phyloP scores from a whole-genome alignment of 306 rosid species.

The Citrullus mucosospermus region DNA sequence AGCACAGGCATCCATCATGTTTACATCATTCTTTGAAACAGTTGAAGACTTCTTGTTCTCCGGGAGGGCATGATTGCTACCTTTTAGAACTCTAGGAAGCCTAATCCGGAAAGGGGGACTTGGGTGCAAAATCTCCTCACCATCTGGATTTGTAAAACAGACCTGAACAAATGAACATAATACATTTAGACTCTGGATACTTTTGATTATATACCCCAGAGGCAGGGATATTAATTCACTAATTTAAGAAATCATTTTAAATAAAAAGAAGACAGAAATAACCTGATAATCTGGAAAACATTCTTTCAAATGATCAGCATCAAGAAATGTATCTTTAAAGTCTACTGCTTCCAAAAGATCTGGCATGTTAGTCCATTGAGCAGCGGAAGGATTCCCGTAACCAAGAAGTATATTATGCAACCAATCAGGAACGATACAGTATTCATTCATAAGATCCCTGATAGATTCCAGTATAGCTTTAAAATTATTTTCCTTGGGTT shows the following conservation, averaged over 20 bases:
- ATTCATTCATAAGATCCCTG: conserved; percentile 95
- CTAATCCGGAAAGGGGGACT: conserved; percentile 69
- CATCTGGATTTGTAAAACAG: conserved; percentile 46
- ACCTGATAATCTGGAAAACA: conserved; percentile 77
- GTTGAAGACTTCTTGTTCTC: conserved; percentile 31
- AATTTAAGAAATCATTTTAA: background rate
- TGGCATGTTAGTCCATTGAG: conserved; percentile 96
- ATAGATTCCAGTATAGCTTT: conserved; percentile 95
- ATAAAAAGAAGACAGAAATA: conserved; percentile 10
- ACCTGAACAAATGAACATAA: conserved; percentile 40
- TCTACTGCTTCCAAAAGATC: conserved; percentile 80
- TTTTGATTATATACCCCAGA: background rate
- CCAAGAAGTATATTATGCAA: conserved; percentile 81
- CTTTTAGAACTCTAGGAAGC: conserved; percentile 60
- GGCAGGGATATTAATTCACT: background rate
- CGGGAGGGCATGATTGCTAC: conserved; percentile 34
- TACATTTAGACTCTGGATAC: background rate
- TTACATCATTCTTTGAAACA: conserved; percentile 26
- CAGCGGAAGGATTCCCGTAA: conserved; percentile 95
- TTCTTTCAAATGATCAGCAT: conserved; percentile 64
- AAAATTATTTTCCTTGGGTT: conserved; percentile 95
- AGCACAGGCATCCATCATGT: conserved; percentile 25
- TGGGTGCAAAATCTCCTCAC: conserved; percentile 47
- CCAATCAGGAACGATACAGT: conserved; percentile 97
- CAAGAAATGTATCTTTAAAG: conserved; percentile 90